These are phyloP conservation scores for Apodospora peruviana DNA, from an alignment of 495 filamentous ascomycete species.

Conservation along the genomic window DNA sequence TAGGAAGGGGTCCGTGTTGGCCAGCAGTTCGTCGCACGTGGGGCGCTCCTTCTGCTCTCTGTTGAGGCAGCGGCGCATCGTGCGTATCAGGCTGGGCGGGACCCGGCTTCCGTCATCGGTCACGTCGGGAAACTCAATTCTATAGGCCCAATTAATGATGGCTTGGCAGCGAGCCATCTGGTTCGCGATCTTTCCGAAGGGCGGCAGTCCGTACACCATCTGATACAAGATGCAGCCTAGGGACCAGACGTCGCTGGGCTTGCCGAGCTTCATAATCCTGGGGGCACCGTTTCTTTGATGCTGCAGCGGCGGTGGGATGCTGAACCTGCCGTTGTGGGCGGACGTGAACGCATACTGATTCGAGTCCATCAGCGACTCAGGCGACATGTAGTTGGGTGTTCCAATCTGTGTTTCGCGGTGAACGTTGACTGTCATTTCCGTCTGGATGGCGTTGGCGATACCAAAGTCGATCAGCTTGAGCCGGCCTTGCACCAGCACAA, in stretches of 20 bases:
- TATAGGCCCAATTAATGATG: conserved; percentile 81
- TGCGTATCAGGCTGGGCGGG: conserved; percentile 63
- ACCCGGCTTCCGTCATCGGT: conserved; percentile 71
- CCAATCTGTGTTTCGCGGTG: conserved; percentile 93
- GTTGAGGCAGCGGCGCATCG: conserved; percentile 72
- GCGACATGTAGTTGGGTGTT: conserved; percentile 98
- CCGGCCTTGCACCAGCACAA: conserved; percentile 77
- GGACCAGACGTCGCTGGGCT: conserved; percentile 93
- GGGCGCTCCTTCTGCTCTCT: conserved; percentile 73
- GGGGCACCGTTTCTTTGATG: conserved; percentile 43
- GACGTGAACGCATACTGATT: conserved; percentile 50
- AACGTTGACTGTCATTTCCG: conserved; percentile 92
- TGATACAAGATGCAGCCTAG: conserved; percentile 95
- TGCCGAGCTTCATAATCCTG: conserved; percentile 91
- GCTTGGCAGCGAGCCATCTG: conserved; percentile 69
- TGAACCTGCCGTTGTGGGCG: conserved; percentile 40
- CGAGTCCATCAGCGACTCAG: conserved; percentile 84
- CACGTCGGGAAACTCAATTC: conserved; percentile 71
- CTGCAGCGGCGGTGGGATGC: conserved; percentile 30
- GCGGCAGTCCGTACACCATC: conserved; percentile 90
- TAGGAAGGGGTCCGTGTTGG: conserved; percentile 69
- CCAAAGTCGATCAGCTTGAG: conserved; percentile 93
- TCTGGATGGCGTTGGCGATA: conserved; percentile 92
- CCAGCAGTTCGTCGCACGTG: conserved; percentile 69
- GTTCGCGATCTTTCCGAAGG: conserved; percentile 86